Base-by-base conservation (phyloP, 257 asterid species). In the Salvia hispanica region DNA sequence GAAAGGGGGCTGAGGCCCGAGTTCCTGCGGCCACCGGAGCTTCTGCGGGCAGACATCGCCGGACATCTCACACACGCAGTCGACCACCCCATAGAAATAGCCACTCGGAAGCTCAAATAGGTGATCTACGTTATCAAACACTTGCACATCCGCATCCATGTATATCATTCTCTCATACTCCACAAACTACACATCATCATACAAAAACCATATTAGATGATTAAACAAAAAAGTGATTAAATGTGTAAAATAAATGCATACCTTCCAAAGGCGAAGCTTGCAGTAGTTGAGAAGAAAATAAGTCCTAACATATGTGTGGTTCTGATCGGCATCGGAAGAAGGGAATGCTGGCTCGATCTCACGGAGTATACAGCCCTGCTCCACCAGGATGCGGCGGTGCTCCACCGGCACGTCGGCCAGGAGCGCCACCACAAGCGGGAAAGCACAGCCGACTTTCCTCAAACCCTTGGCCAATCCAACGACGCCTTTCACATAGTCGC, bases 251-350 rank as follows among this genome's bases (percentile, higher is more conserved):
- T 18, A 18, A 1, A 25, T 25, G 2, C 31, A 25, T 62, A 83
- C 88, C 85, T 83, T 82, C 88, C 88, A 83, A 1, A 83, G 79
- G 37, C 88, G 83, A 10, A 83, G 83, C 69, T 83, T 83, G 25
- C 83, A 80, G 74, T 83, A 83, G 59, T 83, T 83, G 64, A 83
- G 79, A 67, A 78, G 82, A 61, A 78, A 83, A 67, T 83, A 83
- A 7, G 9, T 44, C 9, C 56, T 31, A 13, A 45, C 67, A 13
- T 62, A 62, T 0, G 56, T 40, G 13, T 13, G 53, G 25, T 7
- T 62, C 9, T 5, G 14, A 28, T 34, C 53, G 7, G 6, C 1
- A 3, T 5, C 43, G 0, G 42, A 8, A 7, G 85, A 85, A 25
- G 88, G 88, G 75, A 70, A 78, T 0, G 81, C 82, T 0, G 83